Evolutionary conservation across 352 stramenopile genomes (phyloP).

Genomic region (Globisporangium echinulatum): DNA sequence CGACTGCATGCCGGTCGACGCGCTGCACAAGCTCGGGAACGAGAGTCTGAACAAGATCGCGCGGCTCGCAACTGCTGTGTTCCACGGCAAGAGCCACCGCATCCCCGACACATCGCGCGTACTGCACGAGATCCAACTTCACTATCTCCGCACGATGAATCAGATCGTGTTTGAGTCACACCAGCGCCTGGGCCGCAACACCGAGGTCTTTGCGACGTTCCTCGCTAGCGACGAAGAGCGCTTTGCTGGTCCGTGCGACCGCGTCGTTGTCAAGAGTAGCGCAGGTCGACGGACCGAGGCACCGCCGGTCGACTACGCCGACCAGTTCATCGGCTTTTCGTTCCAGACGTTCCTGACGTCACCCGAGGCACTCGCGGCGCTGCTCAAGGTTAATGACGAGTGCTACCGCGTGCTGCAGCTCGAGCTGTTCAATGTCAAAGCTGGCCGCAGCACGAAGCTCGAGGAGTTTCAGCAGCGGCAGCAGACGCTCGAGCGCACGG

Average conservation of each 20-base stretch:
- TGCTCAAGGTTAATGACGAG: constrained; percentile 85
- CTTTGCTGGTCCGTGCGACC: constrained; percentile 26
- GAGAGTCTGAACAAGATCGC: constrained; percentile 77
- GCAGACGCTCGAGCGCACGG: constrained; percentile 54
- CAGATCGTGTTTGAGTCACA: constrained; percentile 87
- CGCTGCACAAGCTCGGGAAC: constrained; percentile 75
- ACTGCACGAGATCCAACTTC: constrained; percentile 86
- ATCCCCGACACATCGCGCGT: constrained; percentile 74
- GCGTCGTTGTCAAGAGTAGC: constrained; percentile 21
- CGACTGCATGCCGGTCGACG: constrained; percentile 81
- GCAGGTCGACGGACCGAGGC: constrained; percentile 26
- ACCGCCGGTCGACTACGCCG: constrained; percentile 70
- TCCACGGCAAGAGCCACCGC: constrained; percentile 59
- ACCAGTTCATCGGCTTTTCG: constrained; percentile 84
- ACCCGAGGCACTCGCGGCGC: constrained; percentile 55
- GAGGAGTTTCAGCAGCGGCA: constrained; percentile 85
- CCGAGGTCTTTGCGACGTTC: constrained; percentile 54
- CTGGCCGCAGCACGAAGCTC: constrained; percentile 66
- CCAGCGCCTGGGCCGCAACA: constrained; percentile 40
- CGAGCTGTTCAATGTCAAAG: constrained; percentile 75
- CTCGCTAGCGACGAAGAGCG: constrained; percentile 40
- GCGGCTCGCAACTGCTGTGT: constrained; percentile 48
- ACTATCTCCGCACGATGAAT: constrained; percentile 91
- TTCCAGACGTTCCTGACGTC: constrained; percentile 85
- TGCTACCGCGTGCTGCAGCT: constrained; percentile 76